Evolutionary conservation across 2,329 filamentous ascomycete genomes (phyloP).

Genomic region (Teratosphaeria viscida): DNA sequence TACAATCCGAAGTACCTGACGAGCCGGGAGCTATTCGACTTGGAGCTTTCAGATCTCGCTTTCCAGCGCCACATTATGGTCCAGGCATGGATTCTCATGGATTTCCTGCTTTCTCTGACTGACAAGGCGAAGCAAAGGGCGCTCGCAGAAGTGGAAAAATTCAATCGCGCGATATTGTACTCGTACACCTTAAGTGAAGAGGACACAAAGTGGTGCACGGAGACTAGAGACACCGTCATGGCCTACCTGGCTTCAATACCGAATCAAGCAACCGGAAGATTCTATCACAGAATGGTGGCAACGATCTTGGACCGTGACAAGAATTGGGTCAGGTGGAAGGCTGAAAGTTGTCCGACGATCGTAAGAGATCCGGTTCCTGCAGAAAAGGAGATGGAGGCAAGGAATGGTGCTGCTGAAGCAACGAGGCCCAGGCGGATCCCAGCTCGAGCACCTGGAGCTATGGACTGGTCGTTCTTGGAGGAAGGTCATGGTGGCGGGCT

Average conservation of each 20-base stretch:
- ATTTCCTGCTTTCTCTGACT: constrained; percentile 88
- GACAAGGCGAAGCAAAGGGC: constrained; percentile 71
- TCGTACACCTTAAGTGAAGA: constrained; percentile 67
- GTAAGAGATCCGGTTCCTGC: constrained; percentile 62
- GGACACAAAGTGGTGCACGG: constrained; percentile 73
- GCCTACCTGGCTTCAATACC: constrained; percentile 58
- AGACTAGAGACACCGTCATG: constrained; percentile 69
- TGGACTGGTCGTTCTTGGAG: constrained; percentile 68
- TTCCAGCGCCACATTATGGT: constrained; percentile 92
- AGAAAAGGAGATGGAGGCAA: constrained; percentile 59
- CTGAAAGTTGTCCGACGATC: constrained; percentile 83
- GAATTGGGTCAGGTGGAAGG: constrained; percentile 98
- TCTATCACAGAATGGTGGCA: constrained; percentile 94
- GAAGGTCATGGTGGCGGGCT: constrained; percentile 55
- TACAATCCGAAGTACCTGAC: constrained; percentile 99
- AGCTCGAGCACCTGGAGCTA: constrained; percentile 57
- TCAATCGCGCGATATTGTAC: constrained; percentile 82
- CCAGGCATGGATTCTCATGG: constrained; percentile 85
- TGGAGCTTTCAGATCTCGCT: constrained; percentile 91
- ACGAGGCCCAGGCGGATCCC: constrained; percentile 63
- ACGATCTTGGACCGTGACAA: constrained; percentile 92
- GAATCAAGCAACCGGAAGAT: constrained; percentile 60
- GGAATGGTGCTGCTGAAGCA: constrained; percentile 52
- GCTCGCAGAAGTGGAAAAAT: constrained; percentile 43
- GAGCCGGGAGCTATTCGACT: constrained; percentile 89